Evolutionary conservation across 2,329 filamentous ascomycete genomes (phyloP), one percentile per base, ranked within the genome.

Genomic region (Acrocalymma vagum): DNA sequence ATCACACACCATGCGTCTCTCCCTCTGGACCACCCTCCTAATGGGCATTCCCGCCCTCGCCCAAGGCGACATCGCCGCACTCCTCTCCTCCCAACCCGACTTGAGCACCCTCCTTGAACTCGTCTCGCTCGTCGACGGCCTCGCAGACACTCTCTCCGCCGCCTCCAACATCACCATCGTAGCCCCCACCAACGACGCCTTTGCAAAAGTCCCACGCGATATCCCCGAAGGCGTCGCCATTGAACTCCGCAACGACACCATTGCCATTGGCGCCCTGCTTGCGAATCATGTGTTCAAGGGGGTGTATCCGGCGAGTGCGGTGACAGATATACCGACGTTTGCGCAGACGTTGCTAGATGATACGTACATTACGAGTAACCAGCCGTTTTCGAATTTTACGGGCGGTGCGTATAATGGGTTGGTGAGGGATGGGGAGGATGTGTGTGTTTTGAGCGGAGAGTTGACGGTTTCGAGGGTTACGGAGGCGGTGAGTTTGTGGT

Each of bases 211-310:
- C 23, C 54, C 58, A 16, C 47, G 59, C 16, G 45, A 60, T 6
- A 35, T 55, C 1, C 59, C 59, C 3, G 59, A 63, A 29, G 59
- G 59, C 17, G 45, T 55, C 21, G 58, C 59, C 4, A 55, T 63
- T 11, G 62, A 67, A 15, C 57, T 72, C 36, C 52, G 63, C 4
- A 64, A 61, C 15, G 55, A 69, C 20, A 56, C 60, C 6, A 62
- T 58, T 8, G 54, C 65, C 14, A 58, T 75, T 17, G 54, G 63
- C 29, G 77, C 76, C 9, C 63, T 83, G 22, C 66, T 85, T 9
- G 69, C 63, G 29, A 85, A 85, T 57, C 81, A 85, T 59, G 73
- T 83, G 22, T 65, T 84, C 15, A 74, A 78, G 37, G 80, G 80
- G 18, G 73, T 72, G 1, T 75, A 78, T 43, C 60, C 53, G 3